Evolutionary conservation across 2,329 filamentous ascomycete species (phyloP), one percentile per base, ranked within the genome.

Genomic region (Cladophialophora yegresii): DNA sequence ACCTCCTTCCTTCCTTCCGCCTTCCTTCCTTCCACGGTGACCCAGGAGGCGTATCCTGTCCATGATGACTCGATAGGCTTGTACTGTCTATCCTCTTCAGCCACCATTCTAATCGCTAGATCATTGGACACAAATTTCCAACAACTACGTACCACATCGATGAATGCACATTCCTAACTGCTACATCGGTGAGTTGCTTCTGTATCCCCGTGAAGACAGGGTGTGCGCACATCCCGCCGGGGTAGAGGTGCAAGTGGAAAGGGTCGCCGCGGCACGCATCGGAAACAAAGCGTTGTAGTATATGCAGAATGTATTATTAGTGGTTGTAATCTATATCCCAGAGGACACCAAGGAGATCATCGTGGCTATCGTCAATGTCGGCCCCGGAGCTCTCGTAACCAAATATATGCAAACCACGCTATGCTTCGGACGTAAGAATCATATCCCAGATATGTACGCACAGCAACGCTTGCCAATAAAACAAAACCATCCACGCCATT

Each of bases 401-500:
- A 43, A n/a, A 43, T 20, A 43, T 20, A 43, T 43, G 36, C 8
- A n/a, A 43, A 43, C 36, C 36, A 43, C n/a, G 36, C 36, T 43
- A 43, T 43, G 36, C 36, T 43, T 43, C 9, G 16, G 16, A 16
- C 36, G 2, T 6, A n/a, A 40, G n/a, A n/a, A 2, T 5, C 23
- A 50, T 59, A 56, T 54, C 53, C 9, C 4, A 26, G 47, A 54
- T 33, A 33, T 33, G 13, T 54, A 28, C 7, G 51, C 51, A 54
- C 51, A 13, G 7, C 45, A 49, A 40, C 53, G 60, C 60, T 62
- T 57, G 54, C 60, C 40, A 43, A 20, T 50, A 57, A 40, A 50
- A 23, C 12, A 16, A 61, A n/a, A n/a, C 12, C 32, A 45, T 51
- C 54, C 54, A 36, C 40, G 4, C 45, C 45, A 12, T 33, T 26